A percentile compares a stretch with the other conserved stretches of the same genome.
Conservation (phyloP, 352 stramenopile species). For the Aphanomyces cochlioides region DNA sequence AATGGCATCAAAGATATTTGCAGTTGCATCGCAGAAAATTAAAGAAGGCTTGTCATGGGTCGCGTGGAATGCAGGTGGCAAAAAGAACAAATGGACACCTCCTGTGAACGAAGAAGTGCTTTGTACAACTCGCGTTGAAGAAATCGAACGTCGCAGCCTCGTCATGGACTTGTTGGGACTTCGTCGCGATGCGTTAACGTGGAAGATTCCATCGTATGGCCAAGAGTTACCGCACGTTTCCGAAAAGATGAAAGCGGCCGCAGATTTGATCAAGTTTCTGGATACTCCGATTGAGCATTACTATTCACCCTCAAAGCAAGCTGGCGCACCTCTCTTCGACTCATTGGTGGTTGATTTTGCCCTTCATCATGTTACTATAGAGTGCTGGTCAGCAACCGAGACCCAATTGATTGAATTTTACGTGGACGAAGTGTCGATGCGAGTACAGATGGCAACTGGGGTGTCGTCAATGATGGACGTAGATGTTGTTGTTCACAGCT, state of each 20-base stretch:
- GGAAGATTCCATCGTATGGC: slow-evolving; percentile 58
- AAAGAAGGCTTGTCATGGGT: not conserved
- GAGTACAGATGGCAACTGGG: slow-evolving; percentile 42
- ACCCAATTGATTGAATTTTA: slow-evolving; percentile 57
- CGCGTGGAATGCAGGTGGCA: not conserved
- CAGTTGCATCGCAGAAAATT: not conserved
- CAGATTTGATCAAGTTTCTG: slow-evolving; percentile 64
- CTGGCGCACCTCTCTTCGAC: slow-evolving; percentile 58
- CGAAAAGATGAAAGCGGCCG: slow-evolving; percentile 44
- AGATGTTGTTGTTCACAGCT: slow-evolving; percentile 53
- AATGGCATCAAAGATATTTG: not conserved
- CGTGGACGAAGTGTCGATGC: slow-evolving; percentile 43
- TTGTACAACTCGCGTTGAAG: slow-evolving; percentile 56
- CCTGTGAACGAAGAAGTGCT: slow-evolving; percentile 42
- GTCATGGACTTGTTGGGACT: slow-evolving; percentile 58
- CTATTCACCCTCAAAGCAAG: slow-evolving; percentile 38
- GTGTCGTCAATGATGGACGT: slow-evolving; percentile 32
- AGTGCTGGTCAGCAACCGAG: slow-evolving; percentile 50
- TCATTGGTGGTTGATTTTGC: slow-evolving; percentile 50
- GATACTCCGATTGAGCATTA: slow-evolving; percentile 62
- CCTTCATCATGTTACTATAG: slow-evolving; percentile 40
- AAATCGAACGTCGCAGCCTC: slow-evolving; percentile 56
- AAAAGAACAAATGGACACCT: slow-evolving; percentile 44
- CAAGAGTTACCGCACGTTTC: slow-evolving; percentile 44
- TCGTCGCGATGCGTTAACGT: slow-evolving; percentile 53